phyloP scores from a whole-genome alignment of 2,329 filamentous ascomycete species.

The Alternaria ethzedia region DNA sequence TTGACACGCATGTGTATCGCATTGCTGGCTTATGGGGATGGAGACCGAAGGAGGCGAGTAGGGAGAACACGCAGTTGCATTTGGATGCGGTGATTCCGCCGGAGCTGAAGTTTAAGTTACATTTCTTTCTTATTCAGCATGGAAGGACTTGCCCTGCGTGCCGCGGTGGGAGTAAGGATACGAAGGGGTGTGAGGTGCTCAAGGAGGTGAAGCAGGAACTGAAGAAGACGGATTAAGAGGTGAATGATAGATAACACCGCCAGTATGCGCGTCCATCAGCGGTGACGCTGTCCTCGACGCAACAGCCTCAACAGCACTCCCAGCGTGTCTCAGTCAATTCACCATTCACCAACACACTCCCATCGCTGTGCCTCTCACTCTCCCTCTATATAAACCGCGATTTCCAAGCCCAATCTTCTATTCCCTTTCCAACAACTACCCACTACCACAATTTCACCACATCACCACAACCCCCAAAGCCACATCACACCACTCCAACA shows the following conservation, averaged over 20 bases:
- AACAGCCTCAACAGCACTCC: neutral
- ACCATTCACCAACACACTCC: neutral
- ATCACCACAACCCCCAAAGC: neutral
- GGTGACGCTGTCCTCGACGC: neutral
- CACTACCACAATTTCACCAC: neutral
- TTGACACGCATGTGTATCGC: slow-evolving; percentile 11
- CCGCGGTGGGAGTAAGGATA: slow-evolving; percentile 2
- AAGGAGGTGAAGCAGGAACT: neutral
- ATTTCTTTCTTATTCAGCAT: slow-evolving; percentile 10
- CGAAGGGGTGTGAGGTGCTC: neutral
- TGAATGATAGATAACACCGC: neutral
- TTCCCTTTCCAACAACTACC: neutral
- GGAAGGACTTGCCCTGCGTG: slow-evolving; percentile 6
- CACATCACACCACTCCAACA: neutral
- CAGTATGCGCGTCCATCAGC: neutral
- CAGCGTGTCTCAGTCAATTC: neutral
- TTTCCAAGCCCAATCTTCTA: neutral
- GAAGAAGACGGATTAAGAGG: neutral
- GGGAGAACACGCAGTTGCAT: slow-evolving; percentile 6
- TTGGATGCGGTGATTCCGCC: slow-evolving; percentile 3
- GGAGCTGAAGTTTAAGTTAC: slow-evolving; percentile 4
- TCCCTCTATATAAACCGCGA: neutral
- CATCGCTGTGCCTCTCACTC: neutral
- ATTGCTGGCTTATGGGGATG: slow-evolving; percentile 12
- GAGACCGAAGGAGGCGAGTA: slow-evolving; percentile 4